Conservation (phyloP, 2,329 filamentous ascomycete genomes). For the Sporothrix inflata region DNA sequence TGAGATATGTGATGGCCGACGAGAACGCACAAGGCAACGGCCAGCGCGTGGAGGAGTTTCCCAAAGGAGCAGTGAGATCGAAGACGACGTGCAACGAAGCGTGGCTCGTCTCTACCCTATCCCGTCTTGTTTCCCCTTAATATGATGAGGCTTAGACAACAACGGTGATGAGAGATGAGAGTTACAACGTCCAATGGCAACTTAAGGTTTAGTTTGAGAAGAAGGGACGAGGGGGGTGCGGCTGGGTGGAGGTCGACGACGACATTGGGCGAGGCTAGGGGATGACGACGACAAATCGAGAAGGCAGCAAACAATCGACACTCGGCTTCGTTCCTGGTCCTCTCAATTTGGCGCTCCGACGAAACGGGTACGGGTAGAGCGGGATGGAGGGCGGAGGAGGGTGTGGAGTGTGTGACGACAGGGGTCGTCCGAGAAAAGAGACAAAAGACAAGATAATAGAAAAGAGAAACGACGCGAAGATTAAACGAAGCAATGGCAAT, state of each 20-base stretch:
- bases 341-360: conserved; percentile 14
- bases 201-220: conserved; percentile 9
- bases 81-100: background rate
- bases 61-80: background rate
- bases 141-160: conserved; percentile 22
- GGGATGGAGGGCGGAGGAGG: conserved; percentile 3
- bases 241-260: conserved; percentile 1
- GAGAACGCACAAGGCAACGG: background rate
- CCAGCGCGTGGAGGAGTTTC: background rate
- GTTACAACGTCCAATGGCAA: background rate
- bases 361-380: conserved; percentile 22
- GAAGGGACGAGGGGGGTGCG: background rate
- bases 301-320: conserved; percentile 22
- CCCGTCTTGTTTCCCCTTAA: conserved; percentile 11
- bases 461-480: background rate
- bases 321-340: conserved; percentile 7
- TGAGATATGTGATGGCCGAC: background rate
- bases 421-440: background rate
- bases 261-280: conserved; percentile 4
- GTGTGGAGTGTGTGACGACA: conserved; percentile 17
- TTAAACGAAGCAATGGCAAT: background rate
- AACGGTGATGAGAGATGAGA: conserved; percentile 1
- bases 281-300: conserved; percentile 21
- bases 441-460: conserved; percentile 5
- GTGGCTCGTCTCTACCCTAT: background rate